phyloP scores from a whole-genome alignment of 352 stramenopile genomes.

The Phytophthora chlamydospora region DNA sequence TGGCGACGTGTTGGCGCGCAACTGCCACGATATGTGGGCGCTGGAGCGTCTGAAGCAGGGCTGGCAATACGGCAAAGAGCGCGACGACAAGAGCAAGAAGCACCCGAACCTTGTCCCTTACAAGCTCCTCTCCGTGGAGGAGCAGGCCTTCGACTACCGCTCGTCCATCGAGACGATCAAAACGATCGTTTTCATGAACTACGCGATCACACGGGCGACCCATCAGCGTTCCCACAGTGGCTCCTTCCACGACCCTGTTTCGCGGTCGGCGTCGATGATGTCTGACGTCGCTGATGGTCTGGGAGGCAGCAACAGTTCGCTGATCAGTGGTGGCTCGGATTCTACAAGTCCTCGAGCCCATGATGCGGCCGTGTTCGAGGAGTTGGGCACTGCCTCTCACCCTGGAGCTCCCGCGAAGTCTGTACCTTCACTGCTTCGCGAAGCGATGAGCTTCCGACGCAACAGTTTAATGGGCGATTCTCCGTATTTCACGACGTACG shows the following conservation, averaged over 20 bases:
- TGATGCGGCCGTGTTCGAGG: constrained; percentile 36
- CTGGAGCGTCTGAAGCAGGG: constrained; percentile 86
- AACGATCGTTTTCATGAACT: constrained; percentile 91
- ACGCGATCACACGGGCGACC: constrained; percentile 65
- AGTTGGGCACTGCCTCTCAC: constrained; percentile 33
- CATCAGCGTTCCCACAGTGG: constrained; percentile 46
- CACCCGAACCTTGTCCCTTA: constrained; percentile 88
- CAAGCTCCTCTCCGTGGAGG: constrained; percentile 76
- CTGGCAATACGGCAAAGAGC: constrained; percentile 73
- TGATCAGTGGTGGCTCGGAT: constrained; percentile 32
- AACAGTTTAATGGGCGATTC: constrained; percentile 84
- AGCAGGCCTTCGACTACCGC: constrained; percentile 86
- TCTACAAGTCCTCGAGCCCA: constrained; percentile 34
- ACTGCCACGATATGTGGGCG: constrained; percentile 89
- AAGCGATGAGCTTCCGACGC: constrained; percentile 80
- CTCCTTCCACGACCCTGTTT: constrained; percentile 72
- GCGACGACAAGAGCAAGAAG: constrained; percentile 74
- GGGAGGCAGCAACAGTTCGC: constrained; percentile 38
- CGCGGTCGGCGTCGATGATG: constrained; percentile 68
- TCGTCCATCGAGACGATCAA: constrained; percentile 91
- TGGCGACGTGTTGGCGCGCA: constrained; percentile 79
- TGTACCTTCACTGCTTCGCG: constrained; percentile 63
- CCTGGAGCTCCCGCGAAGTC: constrained; percentile 45
- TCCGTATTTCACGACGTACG: constrained; percentile 77
- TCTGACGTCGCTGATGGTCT: constrained; percentile 50